Evolutionary conservation across 768 basidiomycete species (phyloP), one percentile per base, ranked within the genome.

Genomic region (Thelephora ganbajun): DNA sequence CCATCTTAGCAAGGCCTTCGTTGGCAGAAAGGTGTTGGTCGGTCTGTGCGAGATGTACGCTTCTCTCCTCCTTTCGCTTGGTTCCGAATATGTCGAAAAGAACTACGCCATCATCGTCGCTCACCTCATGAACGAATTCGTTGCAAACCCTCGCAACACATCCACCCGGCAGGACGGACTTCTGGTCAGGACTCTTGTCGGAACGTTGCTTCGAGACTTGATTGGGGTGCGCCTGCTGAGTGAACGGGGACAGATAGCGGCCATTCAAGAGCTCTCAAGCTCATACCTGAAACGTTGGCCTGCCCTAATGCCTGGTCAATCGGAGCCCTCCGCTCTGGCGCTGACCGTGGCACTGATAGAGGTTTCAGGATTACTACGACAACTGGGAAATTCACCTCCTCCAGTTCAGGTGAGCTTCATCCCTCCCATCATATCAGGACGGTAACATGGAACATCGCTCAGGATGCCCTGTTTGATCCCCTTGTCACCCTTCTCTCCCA

Each of bases 241-340:
- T 50, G 94, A 99, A 57, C 88, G 91, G 58, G 93, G 85, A 0
- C 94, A 98, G 63, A 93, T 98, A 42, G 69, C 71, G 22, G 93
- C 93, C 2, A 86, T 96, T 33, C 80, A 86, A 55, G 93, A 96
- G 54, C 67, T 96, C 36, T 80, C 87, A 0, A 80, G 71, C 33
- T 69, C 74, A 3, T 96, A 90, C 60, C 67, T 96, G 50, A 90
- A 86, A 62, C 75, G 88, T 46, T 97, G 91, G 90, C 91, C 92
- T 1, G 83, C 89, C 0, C 76, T 94, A 64, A 80, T 97, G 74
- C 90, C 90, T 9, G 89, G 88, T 6, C 82, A 88, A 53, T 66
- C 67, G 16, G 74, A 82, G 0, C 87, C 91, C 0, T 68, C 65
- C 33, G 73, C 84, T 5, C 59, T 76, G 1, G 76, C 86, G 1